Base-by-base conservation (phyloP, 768 basidiomycete species). In the Clavaria fumosa region DNA sequence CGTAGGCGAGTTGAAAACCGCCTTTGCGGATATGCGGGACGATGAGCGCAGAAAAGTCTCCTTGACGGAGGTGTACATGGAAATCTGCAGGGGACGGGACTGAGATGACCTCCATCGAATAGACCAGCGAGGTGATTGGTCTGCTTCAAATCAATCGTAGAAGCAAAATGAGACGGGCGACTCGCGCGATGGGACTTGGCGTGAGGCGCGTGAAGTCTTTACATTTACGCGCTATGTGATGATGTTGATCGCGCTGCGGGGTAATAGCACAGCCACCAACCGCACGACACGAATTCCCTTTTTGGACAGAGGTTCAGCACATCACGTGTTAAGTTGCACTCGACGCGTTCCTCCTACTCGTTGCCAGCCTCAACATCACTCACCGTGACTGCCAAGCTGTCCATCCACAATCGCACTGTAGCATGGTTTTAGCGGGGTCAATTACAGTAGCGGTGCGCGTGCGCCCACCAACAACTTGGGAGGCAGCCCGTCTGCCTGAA, bases 11-110 rank as follows among this genome's bases (percentile, higher is more conserved):
- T 41, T 68, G 60, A 50, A 97, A 90, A 1, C 95, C 95, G 31
- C 95, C 95, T 53, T 75, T 61, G 23, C 74, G 67, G 37, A 99
- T 83, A 63, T 96, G 89, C 11, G 89, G 86, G 4, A 78, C 77
- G 24, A 97, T 89, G 10, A 97, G 70, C 38, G 71, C 60, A 18
- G 80, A 78, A 45, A 99, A 61, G 22, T 71, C 59, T 20, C 84
- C 89, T 54, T 97, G 88, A 28, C 95, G 75, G 20, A 99, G 75
- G 56, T 99, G 93, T 47, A 96, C 91, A 63, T 99, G 95, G 52
- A 95, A 93, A 63, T 90, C 88, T 22, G 84, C 80, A 11, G 88
- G 85, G 2, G 81, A 72, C 10, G 58, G 44, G 27, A 79, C 54
- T 9, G 62, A 52, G 45, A 76, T 59, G 28, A 60, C 58, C 58